Evolutionary conservation across 2,329 filamentous ascomycete species (phyloP), one percentile per base, ranked within the genome.

Genomic region (Scedosporium aurantiacum): DNA sequence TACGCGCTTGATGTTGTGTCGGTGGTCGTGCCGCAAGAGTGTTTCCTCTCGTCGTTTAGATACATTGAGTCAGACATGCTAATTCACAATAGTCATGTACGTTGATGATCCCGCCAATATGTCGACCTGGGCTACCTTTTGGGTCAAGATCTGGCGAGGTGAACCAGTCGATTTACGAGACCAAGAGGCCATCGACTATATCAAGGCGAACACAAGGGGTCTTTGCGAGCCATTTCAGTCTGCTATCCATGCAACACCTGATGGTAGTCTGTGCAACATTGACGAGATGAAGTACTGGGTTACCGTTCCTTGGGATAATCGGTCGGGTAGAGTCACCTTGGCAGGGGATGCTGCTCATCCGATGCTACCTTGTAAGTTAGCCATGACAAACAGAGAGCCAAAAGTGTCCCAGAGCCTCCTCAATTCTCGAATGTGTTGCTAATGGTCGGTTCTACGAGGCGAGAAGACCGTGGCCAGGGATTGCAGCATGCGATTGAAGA

Each of bases 401-500:
- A 28, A 28, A 7, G 28, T 28, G 4, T 6, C 7, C 28, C 5
- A 28, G 28, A 4, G 28, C 28, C 28, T 21, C 47, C 5, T 12
- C 41, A 21, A 47, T 21, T 47, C 43, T 47, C n/a, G 43, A 23
- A 21, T 47, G 16, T 2, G 43, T 47, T 6, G 16, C 21, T 8
- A 8, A 2, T 21, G 21, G 5, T 32, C 1, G 12, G 18, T 25
- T 14, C 2, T 8, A 57, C 37, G 47, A 12, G 40, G 41, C 32
- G 37, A 37, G 2, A n/a, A 72, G 71, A 73, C 64, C 73, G 76
- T n/a, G 77, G 76, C 0, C 77, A 79, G 64, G 76, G 76, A 6
- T 71, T 76, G 41, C 76, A 79, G 62, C 73, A 78, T 63, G 72
- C 71, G 32, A 73, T 79, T 50, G 67, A 67, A 1, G 76, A 78